These are phyloP conservation scores for Corymbia maculata DNA, from an alignment of 345 rosid genomes.

Conservation along the genomic window DNA sequence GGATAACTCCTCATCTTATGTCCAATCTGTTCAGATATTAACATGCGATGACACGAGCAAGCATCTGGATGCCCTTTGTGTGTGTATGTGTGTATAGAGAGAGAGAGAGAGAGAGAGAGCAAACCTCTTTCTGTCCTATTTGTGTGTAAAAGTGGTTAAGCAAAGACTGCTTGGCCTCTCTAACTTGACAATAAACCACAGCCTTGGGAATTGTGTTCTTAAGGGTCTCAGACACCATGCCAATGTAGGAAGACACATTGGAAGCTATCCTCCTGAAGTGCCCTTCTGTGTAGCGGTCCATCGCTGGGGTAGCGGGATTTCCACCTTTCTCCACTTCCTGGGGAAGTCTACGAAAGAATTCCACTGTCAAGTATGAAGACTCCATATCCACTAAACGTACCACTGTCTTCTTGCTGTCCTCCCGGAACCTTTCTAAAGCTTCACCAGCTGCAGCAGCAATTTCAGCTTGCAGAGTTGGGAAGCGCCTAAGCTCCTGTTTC, in stretches of 20 bases:
- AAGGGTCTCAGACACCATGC: conserved; percentile 71
- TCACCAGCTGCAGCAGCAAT: conserved; percentile 57
- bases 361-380: conserved; percentile 69
- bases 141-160: conserved; percentile 62
- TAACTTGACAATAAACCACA: conserved; percentile 72
- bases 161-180: conserved; percentile 64
- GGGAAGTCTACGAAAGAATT: conserved; percentile 73
- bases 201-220: conserved; percentile 68
- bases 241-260: conserved; percentile 58
- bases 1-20: not conserved
- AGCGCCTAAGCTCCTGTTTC: conserved; percentile 64
- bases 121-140: conserved; percentile 66
- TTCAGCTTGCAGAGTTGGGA: conserved; percentile 67
- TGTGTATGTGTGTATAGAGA: not conserved
- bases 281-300: conserved; percentile 52
- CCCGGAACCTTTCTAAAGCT: conserved; percentile 63
- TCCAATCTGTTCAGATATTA: not conserved
- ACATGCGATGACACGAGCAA: not conserved
- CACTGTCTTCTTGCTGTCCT: conserved; percentile 63
- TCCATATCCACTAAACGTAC: conserved; percentile 74
- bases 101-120: not conserved
- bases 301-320: conserved; percentile 9
- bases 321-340: conserved; percentile 46
- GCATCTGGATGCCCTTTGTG: not conserved
- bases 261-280: conserved; percentile 79